Conservation (phyloP, 371 early-diverging fungal species). For the Dipsacomyces acuminosporus region DNA sequence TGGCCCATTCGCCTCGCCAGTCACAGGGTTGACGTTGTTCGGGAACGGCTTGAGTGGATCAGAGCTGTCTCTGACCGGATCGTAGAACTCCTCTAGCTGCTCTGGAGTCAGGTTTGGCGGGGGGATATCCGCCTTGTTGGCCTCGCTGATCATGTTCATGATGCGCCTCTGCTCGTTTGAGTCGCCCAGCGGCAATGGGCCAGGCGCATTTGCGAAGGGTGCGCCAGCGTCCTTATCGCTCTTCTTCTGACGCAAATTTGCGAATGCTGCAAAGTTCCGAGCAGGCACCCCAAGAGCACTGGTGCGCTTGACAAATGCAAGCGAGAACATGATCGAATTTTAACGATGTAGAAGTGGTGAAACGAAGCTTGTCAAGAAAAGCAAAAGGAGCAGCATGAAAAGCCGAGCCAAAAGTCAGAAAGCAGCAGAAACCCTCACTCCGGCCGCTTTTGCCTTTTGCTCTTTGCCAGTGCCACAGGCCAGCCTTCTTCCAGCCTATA, state of each 20-base stretch:
- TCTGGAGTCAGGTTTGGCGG: slow-evolving; percentile 3
- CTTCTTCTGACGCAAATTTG: background rate
- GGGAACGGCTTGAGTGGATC: slow-evolving; percentile 19
- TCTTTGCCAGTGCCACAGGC: slow-evolving; percentile 4
- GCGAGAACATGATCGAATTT: too few species aligned
- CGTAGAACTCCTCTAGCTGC: slow-evolving; percentile 12
- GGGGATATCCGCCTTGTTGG: slow-evolving; percentile 4
- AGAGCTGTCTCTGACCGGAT: slow-evolving; percentile 6
- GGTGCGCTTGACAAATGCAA: too few species aligned
- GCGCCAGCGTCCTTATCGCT: background rate
- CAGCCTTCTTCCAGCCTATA: slow-evolving; percentile 12
- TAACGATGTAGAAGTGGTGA: too few species aligned
- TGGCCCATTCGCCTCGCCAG: slow-evolving; percentile 36
- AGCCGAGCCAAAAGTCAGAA: background rate
- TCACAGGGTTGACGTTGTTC: slow-evolving; percentile 19
- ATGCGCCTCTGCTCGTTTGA: slow-evolving; percentile 28
- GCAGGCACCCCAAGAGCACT: too few species aligned
- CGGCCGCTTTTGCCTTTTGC: background rate
- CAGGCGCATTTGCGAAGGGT: slow-evolving; percentile 8
- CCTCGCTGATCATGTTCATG: slow-evolving; percentile 18
- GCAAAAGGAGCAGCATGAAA: background rate
- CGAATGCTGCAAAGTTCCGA: background rate
- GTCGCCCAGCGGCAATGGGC: slow-evolving; percentile 8
- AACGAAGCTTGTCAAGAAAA: too few species aligned
- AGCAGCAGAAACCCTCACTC: background rate